A percentile compares a stretch with the other conserved stretches of the same genome.
Evolutionary conservation across 2,329 filamentous ascomycete genomes (phyloP).

Genomic region (Phoma sp.): DNA sequence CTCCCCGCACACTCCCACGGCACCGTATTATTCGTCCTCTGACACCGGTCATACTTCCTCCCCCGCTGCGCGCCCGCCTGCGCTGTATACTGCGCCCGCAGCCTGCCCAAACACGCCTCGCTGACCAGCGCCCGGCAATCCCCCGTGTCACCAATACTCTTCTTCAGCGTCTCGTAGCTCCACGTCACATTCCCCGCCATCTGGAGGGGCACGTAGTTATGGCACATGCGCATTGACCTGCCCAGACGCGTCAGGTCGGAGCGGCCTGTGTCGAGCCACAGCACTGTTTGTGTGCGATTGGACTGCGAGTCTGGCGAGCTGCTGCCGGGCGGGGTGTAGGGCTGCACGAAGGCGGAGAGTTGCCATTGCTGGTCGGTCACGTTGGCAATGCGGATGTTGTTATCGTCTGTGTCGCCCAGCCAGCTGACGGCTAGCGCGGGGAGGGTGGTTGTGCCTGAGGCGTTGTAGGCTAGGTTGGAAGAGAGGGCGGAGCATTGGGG

Average conservation of each 20-base stretch:
- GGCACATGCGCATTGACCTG: not conserved
- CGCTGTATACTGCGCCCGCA: not conserved
- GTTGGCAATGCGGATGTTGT: not conserved
- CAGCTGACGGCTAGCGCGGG: not conserved
- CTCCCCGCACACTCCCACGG: slow-evolving; percentile 11
- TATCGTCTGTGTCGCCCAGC: not conserved
- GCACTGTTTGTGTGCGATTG: not conserved
- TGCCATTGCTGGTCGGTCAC: not conserved
- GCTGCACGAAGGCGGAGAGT: not conserved
- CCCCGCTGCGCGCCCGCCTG: not conserved
- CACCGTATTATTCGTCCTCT: not conserved
- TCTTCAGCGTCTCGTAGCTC: not conserved
- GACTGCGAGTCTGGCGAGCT: not conserved
- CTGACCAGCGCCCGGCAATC: slow-evolving; percentile 5
- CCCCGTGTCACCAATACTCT: slow-evolving; percentile 1
- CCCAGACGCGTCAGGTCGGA: not conserved
- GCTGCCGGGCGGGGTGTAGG: not conserved
- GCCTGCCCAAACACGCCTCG: not conserved
- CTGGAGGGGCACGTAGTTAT: slow-evolving; percentile 2
- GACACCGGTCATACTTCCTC: not conserved
- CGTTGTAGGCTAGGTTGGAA: not conserved
- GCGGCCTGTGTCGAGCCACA: slow-evolving; percentile 1
- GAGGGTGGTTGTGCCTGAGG: not conserved
- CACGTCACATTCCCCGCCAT: not conserved
- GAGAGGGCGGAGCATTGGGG: not conserved